Conservation (phyloP, 768 basidiomycete genomes). For the Mycena filopes region DNA sequence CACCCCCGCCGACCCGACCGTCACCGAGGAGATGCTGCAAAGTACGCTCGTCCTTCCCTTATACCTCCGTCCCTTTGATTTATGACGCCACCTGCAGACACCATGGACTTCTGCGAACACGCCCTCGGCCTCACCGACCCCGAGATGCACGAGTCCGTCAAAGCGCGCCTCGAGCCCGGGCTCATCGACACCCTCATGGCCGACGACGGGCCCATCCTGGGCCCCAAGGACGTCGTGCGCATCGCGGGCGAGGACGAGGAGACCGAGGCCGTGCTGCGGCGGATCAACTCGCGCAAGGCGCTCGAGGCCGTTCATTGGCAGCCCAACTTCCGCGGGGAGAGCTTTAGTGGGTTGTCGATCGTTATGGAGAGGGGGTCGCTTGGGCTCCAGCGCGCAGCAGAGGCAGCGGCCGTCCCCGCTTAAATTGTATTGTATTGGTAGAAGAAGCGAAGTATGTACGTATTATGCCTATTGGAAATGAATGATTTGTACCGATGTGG, state of each 20-base stretch:
- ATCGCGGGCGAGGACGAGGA: conserved; percentile 23
- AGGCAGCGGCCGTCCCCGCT: too few relatives aligned
- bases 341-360: conserved; percentile 29
- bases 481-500: too few relatives aligned
- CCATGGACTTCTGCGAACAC: conserved; percentile 32
- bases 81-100: too few relatives aligned
- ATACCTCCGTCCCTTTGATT: too few relatives aligned
- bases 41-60: too few relatives aligned
- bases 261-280: conserved; percentile 5
- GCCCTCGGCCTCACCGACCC: conserved; percentile 21
- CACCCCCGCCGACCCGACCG: conserved; percentile 25
- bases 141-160: conserved; percentile 22
- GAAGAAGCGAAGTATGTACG: too few relatives aligned
- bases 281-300: conserved; percentile 33
- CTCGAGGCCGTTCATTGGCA: conserved; percentile 34
- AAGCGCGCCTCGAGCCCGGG: not conserved
- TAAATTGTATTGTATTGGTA: not conserved
- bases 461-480: too few relatives aligned
- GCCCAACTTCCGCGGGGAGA: conserved; percentile 29
- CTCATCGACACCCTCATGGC: not conserved
- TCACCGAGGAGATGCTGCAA: conserved; percentile 26
- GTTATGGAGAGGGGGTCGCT: conserved; percentile 32
- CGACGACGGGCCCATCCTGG: conserved; percentile 15
- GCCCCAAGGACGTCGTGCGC: not conserved
- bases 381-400: conserved; percentile 22